Evolutionary conservation across 345 rosid genomes (phyloP).

Genomic region (Diplotaxis tenuifolia): DNA sequence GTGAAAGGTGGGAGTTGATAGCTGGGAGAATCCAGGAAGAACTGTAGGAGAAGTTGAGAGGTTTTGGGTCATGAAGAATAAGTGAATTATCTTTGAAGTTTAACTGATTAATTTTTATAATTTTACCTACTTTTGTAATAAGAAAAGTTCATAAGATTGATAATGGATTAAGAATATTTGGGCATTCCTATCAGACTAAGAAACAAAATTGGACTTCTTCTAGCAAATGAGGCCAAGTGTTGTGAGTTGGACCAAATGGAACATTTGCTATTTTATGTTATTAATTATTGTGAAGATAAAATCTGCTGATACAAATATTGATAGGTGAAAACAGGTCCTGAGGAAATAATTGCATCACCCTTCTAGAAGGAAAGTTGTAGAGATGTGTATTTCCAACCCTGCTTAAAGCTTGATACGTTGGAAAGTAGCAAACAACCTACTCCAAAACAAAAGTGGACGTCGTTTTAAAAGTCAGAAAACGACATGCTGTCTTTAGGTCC

Average conservation of each 20-base stretch:
- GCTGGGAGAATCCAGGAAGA: no score
- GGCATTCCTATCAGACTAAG: neutral
- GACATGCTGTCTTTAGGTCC: constrained; percentile 38
- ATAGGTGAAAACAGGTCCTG: neutral
- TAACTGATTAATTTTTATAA: neutral
- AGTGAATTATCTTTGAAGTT: neutral
- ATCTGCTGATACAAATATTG: neutral
- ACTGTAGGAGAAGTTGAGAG: no score
- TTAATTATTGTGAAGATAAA: neutral
- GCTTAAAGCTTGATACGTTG: constrained; percentile 7
- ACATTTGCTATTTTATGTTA: neutral
- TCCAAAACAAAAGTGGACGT: constrained; percentile 23
- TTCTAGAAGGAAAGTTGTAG: constrained; percentile 20
- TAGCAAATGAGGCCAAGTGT: neutral
- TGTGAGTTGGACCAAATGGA: neutral
- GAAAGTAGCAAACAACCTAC: constrained; percentile 25
- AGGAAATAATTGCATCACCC: neutral
- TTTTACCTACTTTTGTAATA: neutral
- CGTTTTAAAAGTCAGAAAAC: constrained; percentile 28
- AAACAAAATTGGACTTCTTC: neutral
- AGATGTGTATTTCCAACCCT: neutral
- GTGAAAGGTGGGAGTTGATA: no score
- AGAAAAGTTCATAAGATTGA: neutral
- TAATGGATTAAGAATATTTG: neutral
- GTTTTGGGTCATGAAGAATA: constrained; percentile 44